Evolutionary conservation across 768 basidiomycete species (phyloP), one percentile per base, ranked within the genome.

Genomic region (Symmetrospora coprosmae): DNA sequence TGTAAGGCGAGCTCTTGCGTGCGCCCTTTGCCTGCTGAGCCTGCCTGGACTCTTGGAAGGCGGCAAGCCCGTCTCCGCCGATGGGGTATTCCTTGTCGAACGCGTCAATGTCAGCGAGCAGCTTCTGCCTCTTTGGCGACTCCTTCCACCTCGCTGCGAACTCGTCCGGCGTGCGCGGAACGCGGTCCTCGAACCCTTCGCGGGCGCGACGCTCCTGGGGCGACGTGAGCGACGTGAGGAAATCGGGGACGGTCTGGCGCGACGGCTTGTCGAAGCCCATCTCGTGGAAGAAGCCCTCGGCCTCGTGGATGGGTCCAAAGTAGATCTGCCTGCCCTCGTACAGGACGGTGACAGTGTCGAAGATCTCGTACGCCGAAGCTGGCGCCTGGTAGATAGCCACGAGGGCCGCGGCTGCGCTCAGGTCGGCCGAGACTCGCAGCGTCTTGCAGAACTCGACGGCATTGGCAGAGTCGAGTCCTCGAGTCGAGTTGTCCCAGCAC

Each of bases 401-500:
- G 34, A 53, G 28, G 41, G 64, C 46, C 0, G 77, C 75, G 16
- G 73, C 71, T 31, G 74, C 74, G 33, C 71, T 62, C 33, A 76
- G 71, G 38, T 79, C 76, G n/a, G 62, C 39, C 7, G 73, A 69
- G 16, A 76, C 62, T 23, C 75, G 68, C 13, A 79, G 67, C 19
- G 74, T 75, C 60, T 74, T 73, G 58, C 74, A 73, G 65, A 77
- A 79, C 61, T 79, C 78, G 55, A 69, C 64, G 35, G 71, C 70
- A 30, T 71, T 72, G 49, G 68, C 70, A 37, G 59, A 39, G 62
- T 87, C 85, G 39, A 87, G 74, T 33, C 86, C 85, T 51, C 84
- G 76, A 2, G 86, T 88, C 0, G 83, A 82, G 69, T 84, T 86
- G 55, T 71, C 71, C 73, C 72, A 76, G 16, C 72, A 68, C 31